These are phyloP conservation scores for Penicillium sp. DNA, from an alignment of 2,329 filamentous ascomycete genomes.

Conservation along the genomic window DNA sequence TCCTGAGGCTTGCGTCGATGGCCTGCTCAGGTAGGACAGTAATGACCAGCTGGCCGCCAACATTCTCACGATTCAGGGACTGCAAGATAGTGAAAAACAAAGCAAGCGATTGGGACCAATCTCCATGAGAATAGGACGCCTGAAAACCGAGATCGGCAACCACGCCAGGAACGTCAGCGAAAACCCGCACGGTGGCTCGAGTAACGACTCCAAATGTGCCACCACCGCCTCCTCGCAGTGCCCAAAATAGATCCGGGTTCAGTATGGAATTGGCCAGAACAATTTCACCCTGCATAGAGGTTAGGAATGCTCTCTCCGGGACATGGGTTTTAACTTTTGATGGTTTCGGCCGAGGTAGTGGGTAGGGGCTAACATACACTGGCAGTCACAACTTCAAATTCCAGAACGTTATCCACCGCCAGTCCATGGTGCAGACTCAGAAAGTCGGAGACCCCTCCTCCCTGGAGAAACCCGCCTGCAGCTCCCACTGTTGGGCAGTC, in stretches of 20 bases:
- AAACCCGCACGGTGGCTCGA: conserved; percentile 1
- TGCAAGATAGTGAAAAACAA: background rate
- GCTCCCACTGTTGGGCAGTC: conserved; percentile 17
- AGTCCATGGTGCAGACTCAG: conserved; percentile 51
- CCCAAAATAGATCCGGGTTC: conserved; percentile 50
- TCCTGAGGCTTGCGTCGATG: background rate
- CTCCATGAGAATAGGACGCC: background rate
- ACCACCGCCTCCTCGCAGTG: conserved; percentile 30
- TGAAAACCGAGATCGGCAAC: background rate
- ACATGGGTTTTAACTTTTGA: background rate
- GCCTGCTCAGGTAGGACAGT: background rate
- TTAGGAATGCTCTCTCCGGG: background rate
- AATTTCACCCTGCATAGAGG: conserved; percentile 34
- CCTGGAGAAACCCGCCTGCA: conserved; percentile 38
- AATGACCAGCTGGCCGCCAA: background rate
- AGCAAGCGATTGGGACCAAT: background rate
- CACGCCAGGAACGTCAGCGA: background rate
- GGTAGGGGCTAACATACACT: conserved; percentile 20
- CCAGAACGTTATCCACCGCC: conserved; percentile 50
- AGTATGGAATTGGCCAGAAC: conserved; percentile 43
- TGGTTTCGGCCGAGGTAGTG: background rate
- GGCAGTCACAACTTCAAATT: conserved; percentile 48
- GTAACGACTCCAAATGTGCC: conserved; percentile 13
- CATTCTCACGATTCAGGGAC: background rate
- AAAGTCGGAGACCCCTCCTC: conserved; percentile 42